phyloP scores from a whole-genome alignment of 345 rosid genomes.

The Corchorus olitorius region DNA sequence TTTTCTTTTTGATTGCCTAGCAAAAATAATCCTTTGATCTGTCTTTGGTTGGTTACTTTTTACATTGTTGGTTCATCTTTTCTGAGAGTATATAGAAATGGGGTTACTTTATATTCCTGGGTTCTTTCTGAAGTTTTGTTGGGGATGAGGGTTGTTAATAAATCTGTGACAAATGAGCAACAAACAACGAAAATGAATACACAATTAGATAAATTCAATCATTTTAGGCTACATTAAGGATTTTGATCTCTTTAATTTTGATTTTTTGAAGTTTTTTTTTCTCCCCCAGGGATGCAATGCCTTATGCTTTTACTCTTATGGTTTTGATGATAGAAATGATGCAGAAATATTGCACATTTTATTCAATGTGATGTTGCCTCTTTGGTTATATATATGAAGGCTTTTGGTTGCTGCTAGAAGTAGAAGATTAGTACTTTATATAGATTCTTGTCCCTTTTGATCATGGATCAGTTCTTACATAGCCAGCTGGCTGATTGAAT shows the following conservation, averaged over 20 bases:
- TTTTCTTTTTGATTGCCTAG: neutral
- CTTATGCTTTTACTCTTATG: neutral
- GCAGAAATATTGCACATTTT: neutral
- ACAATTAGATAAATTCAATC: neutral
- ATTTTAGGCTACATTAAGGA: neutral
- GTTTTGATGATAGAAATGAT: neutral
- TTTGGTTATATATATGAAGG: neutral
- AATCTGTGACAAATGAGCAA: neutral
- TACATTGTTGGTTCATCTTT: neutral
- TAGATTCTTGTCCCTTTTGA: neutral
- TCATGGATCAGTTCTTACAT: neutral
- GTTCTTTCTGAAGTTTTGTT: neutral
- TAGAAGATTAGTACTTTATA: neutral
- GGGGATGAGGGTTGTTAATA: too few species aligned
- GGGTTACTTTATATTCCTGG: neutral
- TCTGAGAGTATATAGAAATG: neutral
- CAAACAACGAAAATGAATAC: neutral
- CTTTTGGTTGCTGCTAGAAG: neutral
- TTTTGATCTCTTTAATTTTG: neutral
- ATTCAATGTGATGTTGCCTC: neutral
- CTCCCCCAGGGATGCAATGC: neutral
- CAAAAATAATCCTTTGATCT: neutral
- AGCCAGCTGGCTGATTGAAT: neutral
- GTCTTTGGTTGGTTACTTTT: neutral
- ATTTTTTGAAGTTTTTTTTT: neutral